phyloP scores from a whole-genome alignment of 2,329 filamentous ascomycete species.

The Aureobasidium leucospermi region DNA sequence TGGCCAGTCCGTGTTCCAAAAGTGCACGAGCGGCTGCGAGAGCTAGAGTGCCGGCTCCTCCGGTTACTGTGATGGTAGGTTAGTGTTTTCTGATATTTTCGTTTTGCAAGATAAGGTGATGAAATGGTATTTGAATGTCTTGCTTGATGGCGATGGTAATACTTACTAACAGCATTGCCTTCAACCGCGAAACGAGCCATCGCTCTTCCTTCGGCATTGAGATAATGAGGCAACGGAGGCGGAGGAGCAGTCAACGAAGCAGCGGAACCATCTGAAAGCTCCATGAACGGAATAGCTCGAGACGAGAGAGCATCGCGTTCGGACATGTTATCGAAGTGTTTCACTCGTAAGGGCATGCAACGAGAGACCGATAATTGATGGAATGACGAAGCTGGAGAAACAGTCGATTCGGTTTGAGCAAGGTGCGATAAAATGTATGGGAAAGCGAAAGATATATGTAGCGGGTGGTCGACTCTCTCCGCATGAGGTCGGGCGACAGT shows the following conservation, averaged over 20 bases:
- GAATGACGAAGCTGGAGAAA: too few species aligned
- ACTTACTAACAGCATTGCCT: slow-evolving; percentile 47
- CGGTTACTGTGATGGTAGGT: slow-evolving; percentile 46
- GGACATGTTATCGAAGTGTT: slow-evolving; percentile 19
- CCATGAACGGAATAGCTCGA: slow-evolving; percentile 43
- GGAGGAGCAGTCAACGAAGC: slow-evolving; percentile 40
- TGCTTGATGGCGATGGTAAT: not conserved
- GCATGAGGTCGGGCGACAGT: slow-evolving; percentile 2
- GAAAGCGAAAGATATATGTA: not conserved
- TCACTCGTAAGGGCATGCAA: slow-evolving; percentile 2
- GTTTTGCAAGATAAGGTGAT: too few species aligned
- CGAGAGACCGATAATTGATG: too few species aligned
- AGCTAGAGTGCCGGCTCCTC: slow-evolving; percentile 58
- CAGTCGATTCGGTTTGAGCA: not conserved
- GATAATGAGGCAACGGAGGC: slow-evolving; percentile 34
- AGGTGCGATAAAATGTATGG: not conserved
- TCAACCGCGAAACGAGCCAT: slow-evolving; percentile 44
- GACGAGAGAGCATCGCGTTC: slow-evolving; percentile 38
- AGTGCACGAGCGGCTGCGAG: slow-evolving; percentile 53
- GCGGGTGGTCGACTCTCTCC: not conserved
- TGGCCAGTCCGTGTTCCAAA: slow-evolving; percentile 58
- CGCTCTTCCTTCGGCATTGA: slow-evolving; percentile 36
- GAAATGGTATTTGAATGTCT: not conserved
- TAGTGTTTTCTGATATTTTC: not conserved
- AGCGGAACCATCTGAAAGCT: slow-evolving; percentile 36